These are phyloP conservation scores for Dimocarpus longan DNA, from an alignment of 345 rosid species.

Conservation along the genomic window DNA sequence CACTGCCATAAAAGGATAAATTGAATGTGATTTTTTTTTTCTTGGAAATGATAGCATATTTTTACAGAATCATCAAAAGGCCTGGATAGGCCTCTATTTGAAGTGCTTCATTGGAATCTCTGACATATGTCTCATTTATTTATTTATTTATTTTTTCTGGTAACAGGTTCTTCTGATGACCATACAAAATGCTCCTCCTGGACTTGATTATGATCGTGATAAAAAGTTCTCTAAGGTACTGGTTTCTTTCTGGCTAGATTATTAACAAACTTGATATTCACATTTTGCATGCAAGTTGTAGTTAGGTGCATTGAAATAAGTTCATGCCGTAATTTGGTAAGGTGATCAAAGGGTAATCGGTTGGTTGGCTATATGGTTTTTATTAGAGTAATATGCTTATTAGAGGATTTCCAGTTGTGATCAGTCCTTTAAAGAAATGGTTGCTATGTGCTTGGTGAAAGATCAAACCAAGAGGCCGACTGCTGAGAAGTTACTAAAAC, in stretches of 20 bases:
- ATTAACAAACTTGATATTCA: conserved; percentile 1
- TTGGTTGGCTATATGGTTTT: conserved; percentile 2
- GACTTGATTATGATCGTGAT: conserved; percentile 97
- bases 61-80: background rate
- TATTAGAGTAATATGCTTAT: conserved; percentile 60
- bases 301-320: conserved; percentile 11
- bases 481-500: conserved; percentile 90
- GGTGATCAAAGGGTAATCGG: conserved; percentile 9
- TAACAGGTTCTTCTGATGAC: conserved; percentile 95
- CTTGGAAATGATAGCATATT: background rate
- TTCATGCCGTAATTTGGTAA: conserved; percentile 1
- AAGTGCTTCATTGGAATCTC: background rate
- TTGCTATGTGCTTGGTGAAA: conserved; percentile 99
- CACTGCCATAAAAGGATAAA: background rate
- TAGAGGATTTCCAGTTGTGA: conserved; percentile 85
- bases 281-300: conserved; percentile 6
- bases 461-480: conserved; percentile 98
- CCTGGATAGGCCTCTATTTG: background rate
- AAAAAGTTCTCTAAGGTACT: conserved; percentile 98
- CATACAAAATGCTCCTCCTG: conserved; percentile 98
- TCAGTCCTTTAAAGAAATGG: conserved; percentile 99
- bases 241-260: conserved; percentile 63
- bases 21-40: background rate
- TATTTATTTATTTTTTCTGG: background rate
- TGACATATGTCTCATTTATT: background rate